phyloP scores from a whole-genome alignment of 306 rosid genomes.

The Acacia crassicarpa region DNA sequence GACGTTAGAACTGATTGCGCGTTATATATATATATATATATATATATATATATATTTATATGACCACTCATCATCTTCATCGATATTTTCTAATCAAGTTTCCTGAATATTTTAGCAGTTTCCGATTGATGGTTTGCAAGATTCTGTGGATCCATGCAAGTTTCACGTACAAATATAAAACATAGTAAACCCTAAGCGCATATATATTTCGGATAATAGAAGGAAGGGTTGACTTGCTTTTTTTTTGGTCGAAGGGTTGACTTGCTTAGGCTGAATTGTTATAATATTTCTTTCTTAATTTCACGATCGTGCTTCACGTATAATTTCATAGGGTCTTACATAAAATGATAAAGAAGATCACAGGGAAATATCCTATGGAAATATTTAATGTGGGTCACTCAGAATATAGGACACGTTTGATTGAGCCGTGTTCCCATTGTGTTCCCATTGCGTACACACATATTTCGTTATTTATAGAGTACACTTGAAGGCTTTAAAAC shows the following conservation, averaged over 20 bases:
- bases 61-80: background rate
- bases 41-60: too few relatives aligned
- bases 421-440: background rate
- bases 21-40: background rate
- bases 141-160: slow-evolving; percentile 2
- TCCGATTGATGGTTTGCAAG: background rate
- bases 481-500: background rate
- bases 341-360: background rate
- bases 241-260: slow-evolving; percentile 1
- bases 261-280: background rate
- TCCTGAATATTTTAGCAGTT: background rate
- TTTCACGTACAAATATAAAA: background rate
- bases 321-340: background rate
- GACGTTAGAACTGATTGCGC: background rate
- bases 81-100: background rate
- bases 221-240: background rate
- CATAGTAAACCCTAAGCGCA: background rate
- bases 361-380: background rate
- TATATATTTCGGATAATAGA: background rate
- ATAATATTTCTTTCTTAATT: background rate
- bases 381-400: background rate
- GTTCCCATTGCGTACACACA: too few relatives aligned
- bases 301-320: background rate
- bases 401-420: background rate
- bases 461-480: background rate